These are phyloP conservation scores for Blastocystis sp. DNA, from an alignment of 352 stramenopile genomes.

Conservation along the genomic window DNA sequence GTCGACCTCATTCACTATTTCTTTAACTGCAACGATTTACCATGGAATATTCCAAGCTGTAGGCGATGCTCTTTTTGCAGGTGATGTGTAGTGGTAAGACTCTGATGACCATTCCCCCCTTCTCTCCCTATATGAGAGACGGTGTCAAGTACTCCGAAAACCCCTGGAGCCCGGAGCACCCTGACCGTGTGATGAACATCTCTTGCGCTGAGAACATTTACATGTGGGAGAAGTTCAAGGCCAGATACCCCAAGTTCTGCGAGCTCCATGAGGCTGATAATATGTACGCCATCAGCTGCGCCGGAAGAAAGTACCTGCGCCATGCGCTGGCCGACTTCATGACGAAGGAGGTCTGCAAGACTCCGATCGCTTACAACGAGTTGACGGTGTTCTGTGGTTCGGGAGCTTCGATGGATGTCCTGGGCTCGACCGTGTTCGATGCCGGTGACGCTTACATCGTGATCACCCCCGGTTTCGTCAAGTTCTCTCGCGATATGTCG, in stretches of 20 bases:
- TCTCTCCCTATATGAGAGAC: constrained; percentile 45
- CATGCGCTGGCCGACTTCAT: constrained; percentile 48
- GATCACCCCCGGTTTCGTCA: constrained; percentile 46
- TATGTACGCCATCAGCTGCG: constrained; percentile 41
- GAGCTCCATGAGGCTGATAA: constrained; percentile 24
- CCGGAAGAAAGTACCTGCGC: constrained; percentile 33
- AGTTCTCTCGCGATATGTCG: constrained; percentile 45
- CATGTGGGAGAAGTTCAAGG: constrained; percentile 43
- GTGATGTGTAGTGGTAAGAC: constrained; percentile 35
- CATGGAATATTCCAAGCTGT: constrained; percentile 46
- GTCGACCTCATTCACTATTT: neutral
- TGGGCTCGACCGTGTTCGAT: constrained; percentile 38
- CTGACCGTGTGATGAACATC: constrained; percentile 55
- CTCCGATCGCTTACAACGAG: constrained; percentile 74
- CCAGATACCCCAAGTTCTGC: constrained; percentile 29
- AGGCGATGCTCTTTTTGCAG: neutral
- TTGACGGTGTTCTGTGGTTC: constrained; percentile 70
- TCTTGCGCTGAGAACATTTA: constrained; percentile 50
- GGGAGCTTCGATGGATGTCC: constrained; percentile 44
- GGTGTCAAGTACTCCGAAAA: constrained; percentile 51
- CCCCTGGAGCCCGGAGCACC: constrained; percentile 41
- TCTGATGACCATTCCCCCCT: constrained; percentile 23
- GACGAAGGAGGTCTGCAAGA: constrained; percentile 64
- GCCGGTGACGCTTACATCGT: constrained; percentile 33
- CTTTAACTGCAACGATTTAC: neutral